Percentiles rank a stretch among this genome's conserved stretches.
phyloP scores from a whole-genome alignment of 2,329 filamentous ascomycete species.

The Penicillium sp. region DNA sequence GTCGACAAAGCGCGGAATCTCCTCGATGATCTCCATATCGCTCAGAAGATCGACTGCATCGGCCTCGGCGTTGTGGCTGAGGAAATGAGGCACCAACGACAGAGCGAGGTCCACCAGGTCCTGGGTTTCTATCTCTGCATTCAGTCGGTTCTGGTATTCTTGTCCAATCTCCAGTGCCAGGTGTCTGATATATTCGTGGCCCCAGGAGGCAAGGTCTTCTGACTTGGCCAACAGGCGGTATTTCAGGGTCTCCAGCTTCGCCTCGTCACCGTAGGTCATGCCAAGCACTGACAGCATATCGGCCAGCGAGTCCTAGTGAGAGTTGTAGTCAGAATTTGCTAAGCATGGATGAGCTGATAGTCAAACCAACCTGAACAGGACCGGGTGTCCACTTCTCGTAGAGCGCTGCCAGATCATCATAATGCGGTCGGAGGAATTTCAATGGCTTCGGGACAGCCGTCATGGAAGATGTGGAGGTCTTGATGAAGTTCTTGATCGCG shows the following conservation, averaged over 20 bases:
- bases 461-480: slow-evolving; percentile 99
- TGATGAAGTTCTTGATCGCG: slow-evolving; percentile 97
- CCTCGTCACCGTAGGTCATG: slow-evolving; percentile 98
- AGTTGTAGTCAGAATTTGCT: slow-evolving; percentile 9
- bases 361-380: slow-evolving; percentile 67
- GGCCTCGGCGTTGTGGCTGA: slow-evolving; percentile 95
- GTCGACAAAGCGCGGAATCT: slow-evolving; percentile 83
- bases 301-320: slow-evolving; percentile 64
- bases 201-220: slow-evolving; percentile 93
- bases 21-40: slow-evolving; percentile 93
- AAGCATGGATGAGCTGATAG: background rate
- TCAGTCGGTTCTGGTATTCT: slow-evolving; percentile 82
- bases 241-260: slow-evolving; percentile 91
- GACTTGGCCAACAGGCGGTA: slow-evolving; percentile 86
- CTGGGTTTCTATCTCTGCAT: slow-evolving; percentile 74
- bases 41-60: slow-evolving; percentile 96
- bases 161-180: slow-evolving; percentile 92
- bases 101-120: slow-evolving; percentile 83
- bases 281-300: slow-evolving; percentile 96
- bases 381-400: slow-evolving; percentile 86
- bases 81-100: slow-evolving; percentile 84
- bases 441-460: slow-evolving; percentile 97
- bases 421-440: slow-evolving; percentile 96
- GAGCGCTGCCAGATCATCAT: slow-evolving; percentile 77
- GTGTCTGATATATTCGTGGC: slow-evolving; percentile 96